Evolutionary conservation across 176 grass and related monocot species (phyloP), one percentile per base, ranked within the genome.

Genomic region (Neostapfia colusana): DNA sequence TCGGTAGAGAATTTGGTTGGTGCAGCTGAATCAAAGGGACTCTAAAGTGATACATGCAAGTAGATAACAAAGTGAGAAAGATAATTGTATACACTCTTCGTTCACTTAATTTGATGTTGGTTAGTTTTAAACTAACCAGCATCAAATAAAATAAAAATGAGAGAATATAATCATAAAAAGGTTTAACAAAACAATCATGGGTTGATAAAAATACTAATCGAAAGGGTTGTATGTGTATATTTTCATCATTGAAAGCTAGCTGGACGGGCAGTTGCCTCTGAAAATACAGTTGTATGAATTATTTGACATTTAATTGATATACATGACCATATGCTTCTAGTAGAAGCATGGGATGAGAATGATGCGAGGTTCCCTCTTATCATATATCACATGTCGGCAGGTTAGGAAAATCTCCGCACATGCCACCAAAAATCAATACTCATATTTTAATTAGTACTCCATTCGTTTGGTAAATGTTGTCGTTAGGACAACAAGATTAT

Each of bases 391-490:
- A 78, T 79, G 85, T 67, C 42, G 36, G 69, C 62, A 62, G 70
- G 74, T 79, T 83, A 77, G 75, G 39, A 79, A 88, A 83, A 83
- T 83, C 80, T 75, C 44, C 14, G 66, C 75, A 83, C 80, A 88
- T 83, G 80, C 55, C 35, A 88, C 54, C 69, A 63, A 63, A 88
- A 74, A 62, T 63, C 25, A 74, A 79, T 23, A 35, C 46, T 54
- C 56, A 46, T 79, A 74, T 40, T 79, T 26, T 79, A 79, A 25
- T 57, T 57, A n/a, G n/a, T n/a, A n/a, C n/a, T n/a, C n/a, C n/a
- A n/a, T n/a, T n/a, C n/a, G n/a, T n/a, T n/a, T n/a, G n/a, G n/a
- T n/a, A n/a, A n/a, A n/a, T n/a, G n/a, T n/a, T n/a, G n/a, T n/a
- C n/a, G n/a, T n/a, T n/a, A n/a, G n/a, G n/a, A n/a, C n/a, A n/a